Conservation (phyloP, 805 yeast species). For the Starmera pachycereana region DNA sequence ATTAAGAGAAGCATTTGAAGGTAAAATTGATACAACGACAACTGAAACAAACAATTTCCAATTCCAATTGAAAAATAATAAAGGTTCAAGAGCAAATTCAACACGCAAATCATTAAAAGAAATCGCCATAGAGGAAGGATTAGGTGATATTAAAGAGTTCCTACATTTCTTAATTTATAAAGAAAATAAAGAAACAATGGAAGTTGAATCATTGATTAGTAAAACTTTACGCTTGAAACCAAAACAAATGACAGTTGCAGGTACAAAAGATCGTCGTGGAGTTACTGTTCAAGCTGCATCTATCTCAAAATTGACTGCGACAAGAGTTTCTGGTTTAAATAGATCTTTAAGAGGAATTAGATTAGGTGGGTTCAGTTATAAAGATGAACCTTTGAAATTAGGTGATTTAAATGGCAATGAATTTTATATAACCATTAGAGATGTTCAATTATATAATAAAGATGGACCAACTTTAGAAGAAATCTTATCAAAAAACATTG, state of each 20-base stretch:
- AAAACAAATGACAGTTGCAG: constrained; percentile 69
- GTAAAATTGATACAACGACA: constrained; percentile 72
- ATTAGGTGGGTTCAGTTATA: constrained; percentile 70
- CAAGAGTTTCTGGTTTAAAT: constrained; percentile 68
- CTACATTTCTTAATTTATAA: constrained; percentile 77
- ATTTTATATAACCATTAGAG: constrained; percentile 75
- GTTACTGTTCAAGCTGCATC: constrained; percentile 83
- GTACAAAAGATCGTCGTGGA: constrained; percentile 95
- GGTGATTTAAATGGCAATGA: constrained; percentile 90
- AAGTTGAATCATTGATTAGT: constrained; percentile 67
- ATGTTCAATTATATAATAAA: constrained; percentile 36
- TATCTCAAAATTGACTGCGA: constrained; percentile 57
- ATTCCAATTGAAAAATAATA: constrained; percentile 42
- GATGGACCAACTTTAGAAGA: constrained; percentile 27
- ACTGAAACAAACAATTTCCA: constrained; percentile 55
- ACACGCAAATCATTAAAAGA: constrained; percentile 27
- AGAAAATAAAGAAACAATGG: constrained; percentile 97
- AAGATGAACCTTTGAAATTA: constrained; percentile 48
- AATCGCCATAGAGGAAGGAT: constrained; percentile 40
- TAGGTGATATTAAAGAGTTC: constrained; percentile 59
- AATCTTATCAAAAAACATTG: constrained; percentile 40
- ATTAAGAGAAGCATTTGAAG: constrained; percentile 61
- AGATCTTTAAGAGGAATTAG: constrained; percentile 65
- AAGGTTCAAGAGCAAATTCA: constrained; percentile 11
- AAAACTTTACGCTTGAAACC: constrained; percentile 69